Percentiles rank a stretch among this genome's conserved stretches.
phyloP scores from a whole-genome alignment of 2,329 filamentous ascomycete species.

The Aspergillus udagawae region DNA sequence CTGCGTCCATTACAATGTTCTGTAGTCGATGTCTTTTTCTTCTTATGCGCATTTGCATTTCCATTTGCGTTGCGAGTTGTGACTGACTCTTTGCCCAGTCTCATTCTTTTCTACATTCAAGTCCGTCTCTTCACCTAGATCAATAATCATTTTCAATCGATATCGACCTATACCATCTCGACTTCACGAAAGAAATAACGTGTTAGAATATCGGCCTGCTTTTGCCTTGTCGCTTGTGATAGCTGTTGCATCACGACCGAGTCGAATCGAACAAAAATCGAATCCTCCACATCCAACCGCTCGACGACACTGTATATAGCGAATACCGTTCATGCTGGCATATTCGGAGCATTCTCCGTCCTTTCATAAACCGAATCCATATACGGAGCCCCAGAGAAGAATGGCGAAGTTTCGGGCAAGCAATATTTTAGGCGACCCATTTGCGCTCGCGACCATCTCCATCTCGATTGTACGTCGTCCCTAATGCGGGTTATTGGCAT shows the following conservation, averaged over 20 bases:
- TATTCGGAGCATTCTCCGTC: constrained; percentile 19
- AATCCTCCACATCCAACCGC: constrained; percentile 3
- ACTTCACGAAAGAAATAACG: not conserved
- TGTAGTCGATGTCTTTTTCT: not conserved
- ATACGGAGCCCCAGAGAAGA: constrained; percentile 16
- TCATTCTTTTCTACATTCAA: not conserved
- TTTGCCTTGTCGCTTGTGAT: not conserved
- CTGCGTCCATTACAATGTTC: not conserved
- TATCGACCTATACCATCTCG: not conserved
- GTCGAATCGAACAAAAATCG: not conserved
- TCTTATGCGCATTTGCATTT: not conserved
- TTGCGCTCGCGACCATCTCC: constrained; percentile 89
- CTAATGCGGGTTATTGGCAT: not conserved
- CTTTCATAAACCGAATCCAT: constrained; percentile 17
- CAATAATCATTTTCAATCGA: not conserved
- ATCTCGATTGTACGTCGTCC: constrained; percentile 72
- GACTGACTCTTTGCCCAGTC: not conserved
- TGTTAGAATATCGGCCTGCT: not conserved
- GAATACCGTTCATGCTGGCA: constrained; percentile 21
- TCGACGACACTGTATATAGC: constrained; percentile 2
- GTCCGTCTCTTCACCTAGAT: not conserved
- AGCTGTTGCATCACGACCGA: not conserved
- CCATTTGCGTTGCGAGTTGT: not conserved
- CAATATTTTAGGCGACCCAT: constrained; percentile 93
- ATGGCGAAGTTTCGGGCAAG: constrained; percentile 66